phyloP scores from a whole-genome alignment of 2,329 filamentous ascomycete species.

The Aspergillus sp. region DNA sequence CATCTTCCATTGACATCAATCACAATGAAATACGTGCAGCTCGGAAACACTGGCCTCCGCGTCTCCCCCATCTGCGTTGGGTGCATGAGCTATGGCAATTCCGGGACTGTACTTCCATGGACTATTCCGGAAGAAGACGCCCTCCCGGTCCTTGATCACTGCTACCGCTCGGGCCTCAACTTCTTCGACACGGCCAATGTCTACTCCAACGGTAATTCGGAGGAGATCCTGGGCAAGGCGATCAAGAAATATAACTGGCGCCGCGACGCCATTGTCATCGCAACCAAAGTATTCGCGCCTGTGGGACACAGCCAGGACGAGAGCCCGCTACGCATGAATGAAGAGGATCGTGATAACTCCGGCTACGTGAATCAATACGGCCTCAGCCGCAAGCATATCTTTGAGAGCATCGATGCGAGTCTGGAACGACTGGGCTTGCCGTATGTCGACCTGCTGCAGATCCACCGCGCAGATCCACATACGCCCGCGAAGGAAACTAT shows the following conservation, averaged over 20 bases:
- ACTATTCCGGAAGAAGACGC: constrained; percentile 18
- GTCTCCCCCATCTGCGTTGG: constrained; percentile 18
- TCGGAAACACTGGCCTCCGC: constrained; percentile 17
- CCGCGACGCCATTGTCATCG: constrained; percentile 49
- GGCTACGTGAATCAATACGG: constrained; percentile 33
- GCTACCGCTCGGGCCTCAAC: constrained; percentile 21
- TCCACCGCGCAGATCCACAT: constrained; percentile 40
- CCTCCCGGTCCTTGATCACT: constrained; percentile 20
- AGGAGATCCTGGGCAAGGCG: constrained; percentile 48
- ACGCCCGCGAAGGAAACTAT: constrained; percentile 46
- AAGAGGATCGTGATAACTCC: constrained; percentile 29
- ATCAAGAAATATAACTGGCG: constrained; percentile 53
- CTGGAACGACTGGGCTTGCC: constrained; percentile 41
- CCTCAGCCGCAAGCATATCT: constrained; percentile 54
- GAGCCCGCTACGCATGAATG: constrained; percentile 28
- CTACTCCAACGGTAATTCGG: constrained; percentile 51
- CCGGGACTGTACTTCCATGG: constrained; percentile 14
- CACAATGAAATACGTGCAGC: constrained; percentile 19
- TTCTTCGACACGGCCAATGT: constrained; percentile 33
- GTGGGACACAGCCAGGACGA: constrained; percentile 19
- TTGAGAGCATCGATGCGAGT: constrained; percentile 53
- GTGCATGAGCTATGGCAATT: constrained; percentile 19
- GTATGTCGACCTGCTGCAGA: constrained; percentile 47
- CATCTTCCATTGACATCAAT: background rate
- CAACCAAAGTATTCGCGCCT: constrained; percentile 48